Evolutionary conservation across 768 basidiomycete species (phyloP), one percentile per base, ranked within the genome.

Genomic region (Mycena kentingensis): DNA sequence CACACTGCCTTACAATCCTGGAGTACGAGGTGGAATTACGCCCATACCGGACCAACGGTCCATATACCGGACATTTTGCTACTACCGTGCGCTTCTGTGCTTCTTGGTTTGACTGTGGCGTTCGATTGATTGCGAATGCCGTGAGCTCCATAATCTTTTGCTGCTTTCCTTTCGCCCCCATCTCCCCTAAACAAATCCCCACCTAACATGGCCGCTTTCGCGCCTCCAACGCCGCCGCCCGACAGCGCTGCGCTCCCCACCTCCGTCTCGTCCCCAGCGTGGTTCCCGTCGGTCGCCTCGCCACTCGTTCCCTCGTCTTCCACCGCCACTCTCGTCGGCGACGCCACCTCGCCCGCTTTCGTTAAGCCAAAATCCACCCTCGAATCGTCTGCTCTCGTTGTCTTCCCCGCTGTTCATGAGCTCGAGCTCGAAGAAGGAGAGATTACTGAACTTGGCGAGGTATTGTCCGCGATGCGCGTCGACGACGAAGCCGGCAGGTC

Each of bases 191-290:
- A n/a, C n/a, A n/a, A n/a, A n/a, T n/a, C 47, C 36, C 36, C 39
- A 48, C 43, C 50, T 25, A 32, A 29, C 34, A 51, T 45, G 25
- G 38, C 55, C 16, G n/a, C 38, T 46, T 41, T 39, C 48, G 57
- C 50, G 55, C 54, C 60, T 50, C 60, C 48, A 42, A 58, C 54
- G 57, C 60, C 53, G 43, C 53, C 60, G 54, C 60, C 46, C 56
- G 44, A 45, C 55, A 44, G 35, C 55, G 43, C 55, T 36, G 55
- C 53, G 16, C 49, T 52, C 21, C 46, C 53, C 19, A 52, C 53
- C n/a, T 59, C 57, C 18, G 57, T 59, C 24, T 59, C 57, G 28
- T 59, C 57, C 10, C 57, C 57, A 16, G 57, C 57, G 34, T 59
- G 57, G 57, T 59, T 59, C 41, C 57, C 57, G 8, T 31, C 53